Base-by-base conservation (phyloP, 495 filamentous ascomycete species). In the Tetracladium marchalianum region DNA sequence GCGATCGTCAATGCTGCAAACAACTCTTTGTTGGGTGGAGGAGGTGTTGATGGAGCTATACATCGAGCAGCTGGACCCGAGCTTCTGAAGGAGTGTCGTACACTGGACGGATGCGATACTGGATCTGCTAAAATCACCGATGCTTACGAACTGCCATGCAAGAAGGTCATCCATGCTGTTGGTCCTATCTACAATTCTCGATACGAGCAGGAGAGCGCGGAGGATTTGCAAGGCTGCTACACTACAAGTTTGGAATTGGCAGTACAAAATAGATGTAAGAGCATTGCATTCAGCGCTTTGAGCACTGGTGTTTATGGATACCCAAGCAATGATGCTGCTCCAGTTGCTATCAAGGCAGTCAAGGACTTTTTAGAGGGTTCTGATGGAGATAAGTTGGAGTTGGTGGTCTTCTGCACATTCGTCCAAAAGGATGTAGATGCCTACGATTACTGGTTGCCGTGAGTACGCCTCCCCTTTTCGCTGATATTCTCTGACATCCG, bases 1-100 rank as follows among this genome's bases (percentile, higher is more conserved):
- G 81, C 80, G 47, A 95, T 96, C 55, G 90, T 96, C 57, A 96
- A 97, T 62, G 90, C 92, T 9, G 90, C 92, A 16, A 96, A 96
- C 60, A 62, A 66, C 13, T 80, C 73, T 7, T 74, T 98, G 0
- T 70, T 85, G 2, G 85, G 87, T 40, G 92, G 92, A 35, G 86
- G 87, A 12, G 92, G 90, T 32, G 88, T 96, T 17, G 85, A 88
- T 49, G 84, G 82, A 15, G 87, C 86, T 17, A 95, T 97, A 55
- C 92, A 97, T 61, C 62, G 74, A 31, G 86, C 83, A 22, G 92
- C 92, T 19, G 92, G 92, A 6, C 73, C 63, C 0, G 52, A 60
- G 0, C 71, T 95, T 9, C 51, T 82, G n/a, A 40, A 39, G 8
- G 92, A 89, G 62, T 96, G 92, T 62, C 54, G 62, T 24, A 68